A percentile compares a stretch with the other conserved stretches of the same genome.
These are phyloP conservation scores for Taphrina deformans DNA, from an alignment of 1,139 yeast species.

Conservation along the genomic window DNA sequence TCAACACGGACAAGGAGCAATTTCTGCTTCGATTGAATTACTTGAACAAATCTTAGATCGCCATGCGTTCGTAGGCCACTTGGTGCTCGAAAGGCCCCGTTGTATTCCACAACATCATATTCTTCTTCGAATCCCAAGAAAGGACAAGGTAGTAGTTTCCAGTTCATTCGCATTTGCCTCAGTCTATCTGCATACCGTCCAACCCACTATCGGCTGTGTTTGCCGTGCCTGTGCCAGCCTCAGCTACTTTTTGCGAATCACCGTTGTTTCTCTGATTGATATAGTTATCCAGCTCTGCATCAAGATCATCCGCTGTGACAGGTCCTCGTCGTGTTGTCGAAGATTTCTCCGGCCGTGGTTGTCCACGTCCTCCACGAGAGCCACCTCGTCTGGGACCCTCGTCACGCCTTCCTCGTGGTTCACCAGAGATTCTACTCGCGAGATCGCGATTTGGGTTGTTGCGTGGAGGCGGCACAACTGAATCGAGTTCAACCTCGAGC, in stretches of 20 bases:
- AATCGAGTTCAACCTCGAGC: conserved; percentile 18
- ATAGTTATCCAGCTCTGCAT: conserved; percentile 27
- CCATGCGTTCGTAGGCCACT: too few species aligned
- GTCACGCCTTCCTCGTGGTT: background rate
- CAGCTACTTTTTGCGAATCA: conserved; percentile 11
- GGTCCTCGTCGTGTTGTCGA: conserved; percentile 20
- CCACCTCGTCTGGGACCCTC: conserved; percentile 4
- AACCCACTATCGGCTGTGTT: background rate
- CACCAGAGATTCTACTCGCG: background rate
- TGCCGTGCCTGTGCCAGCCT: background rate
- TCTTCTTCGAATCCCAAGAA: too few species aligned
- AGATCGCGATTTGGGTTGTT: background rate
- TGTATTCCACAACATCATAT: too few species aligned
- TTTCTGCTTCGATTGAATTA: too few species aligned
- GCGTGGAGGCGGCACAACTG: conserved; percentile 13
- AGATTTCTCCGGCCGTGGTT: background rate
- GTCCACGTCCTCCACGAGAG: background rate
- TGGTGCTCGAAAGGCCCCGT: too few species aligned
- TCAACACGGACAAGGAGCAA: too few species aligned
- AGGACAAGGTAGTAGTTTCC: too few species aligned
- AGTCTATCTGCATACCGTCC: conserved; percentile 20
- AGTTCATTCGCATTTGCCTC: background rate
- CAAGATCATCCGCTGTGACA: conserved; percentile 25
- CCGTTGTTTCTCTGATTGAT: conserved; percentile 20
- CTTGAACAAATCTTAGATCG: too few species aligned